Percentiles rank a stretch among this genome's conserved stretches.
Evolutionary conservation across 345 rosid species (phyloP).

Genomic region (Ceriops decandra): DNA sequence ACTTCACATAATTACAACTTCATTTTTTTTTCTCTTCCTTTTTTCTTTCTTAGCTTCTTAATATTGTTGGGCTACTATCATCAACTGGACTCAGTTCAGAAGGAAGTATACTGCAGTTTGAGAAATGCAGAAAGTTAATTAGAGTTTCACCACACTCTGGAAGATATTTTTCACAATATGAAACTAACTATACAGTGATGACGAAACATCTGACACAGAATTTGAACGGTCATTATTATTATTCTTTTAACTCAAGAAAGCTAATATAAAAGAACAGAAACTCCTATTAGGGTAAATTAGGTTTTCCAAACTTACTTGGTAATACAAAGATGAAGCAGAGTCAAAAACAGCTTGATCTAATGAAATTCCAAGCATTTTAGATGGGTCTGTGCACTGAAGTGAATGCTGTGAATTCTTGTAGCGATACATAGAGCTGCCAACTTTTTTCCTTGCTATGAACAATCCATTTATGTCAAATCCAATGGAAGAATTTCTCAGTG

Average conservation of each 20-base stretch:
- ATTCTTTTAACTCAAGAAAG: neutral
- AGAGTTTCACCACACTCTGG: neutral
- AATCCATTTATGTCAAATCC: slow-evolving; percentile 78
- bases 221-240: neutral
- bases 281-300: neutral
- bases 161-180: neutral
- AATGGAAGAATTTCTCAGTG: slow-evolving; percentile 63
- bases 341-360: slow-evolving; percentile 79
- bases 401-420: slow-evolving; percentile 37
- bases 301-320: slow-evolving; percentile 58
- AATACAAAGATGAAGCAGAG: slow-evolving; percentile 87
- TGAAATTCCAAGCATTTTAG: slow-evolving; percentile 87
- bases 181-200: slow-evolving; percentile 4
- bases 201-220: neutral
- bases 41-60: too few relatives aligned
- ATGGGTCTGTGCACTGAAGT: slow-evolving; percentile 49
- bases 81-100: neutral
- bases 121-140: neutral
- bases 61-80: neutral
- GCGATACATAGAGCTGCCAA: slow-evolving; percentile 18
- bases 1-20: neutral
- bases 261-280: neutral
- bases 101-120: neutral
- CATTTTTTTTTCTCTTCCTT: too few relatives aligned
- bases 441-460: slow-evolving; percentile 46